Evolutionary conservation across 2,329 filamentous ascomycete species (phyloP).

Genomic region (Amylocarpus encephaloides): DNA sequence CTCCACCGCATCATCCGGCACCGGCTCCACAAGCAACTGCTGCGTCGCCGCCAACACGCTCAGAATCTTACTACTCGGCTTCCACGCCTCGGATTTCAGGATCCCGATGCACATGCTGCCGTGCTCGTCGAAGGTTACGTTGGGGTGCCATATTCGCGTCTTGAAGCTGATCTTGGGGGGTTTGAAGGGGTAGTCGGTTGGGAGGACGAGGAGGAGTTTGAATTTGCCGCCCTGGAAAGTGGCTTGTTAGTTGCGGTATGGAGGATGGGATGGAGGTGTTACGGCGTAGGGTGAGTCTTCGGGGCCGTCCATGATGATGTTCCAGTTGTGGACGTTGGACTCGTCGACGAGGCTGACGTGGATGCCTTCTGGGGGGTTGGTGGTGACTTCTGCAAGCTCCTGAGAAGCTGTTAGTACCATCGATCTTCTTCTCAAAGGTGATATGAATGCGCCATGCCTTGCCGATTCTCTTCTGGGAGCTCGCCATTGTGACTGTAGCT

Average conservation of each 20-base stretch:
- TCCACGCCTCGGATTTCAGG: conserved; percentile 65
- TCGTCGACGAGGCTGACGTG: conserved; percentile 53
- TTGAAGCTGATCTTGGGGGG: conserved; percentile 62
- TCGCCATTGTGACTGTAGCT: conserved; percentile 18
- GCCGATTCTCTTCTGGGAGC: conserved; percentile 26
- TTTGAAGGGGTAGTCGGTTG: conserved; percentile 70
- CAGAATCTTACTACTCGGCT: conserved; percentile 62
- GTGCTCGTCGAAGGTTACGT: conserved; percentile 67
- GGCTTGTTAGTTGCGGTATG: background rate
- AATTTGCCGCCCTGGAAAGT: conserved; percentile 52
- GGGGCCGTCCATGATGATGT: conserved; percentile 60
- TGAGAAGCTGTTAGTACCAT: conserved; percentile 28
- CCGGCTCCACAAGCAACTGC: conserved; percentile 58
- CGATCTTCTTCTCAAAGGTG: background rate
- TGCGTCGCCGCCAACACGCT: conserved; percentile 60
- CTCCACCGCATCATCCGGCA: conserved; percentile 67
- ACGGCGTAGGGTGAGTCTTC: conserved; percentile 59
- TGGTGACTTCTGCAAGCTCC: conserved; percentile 55
- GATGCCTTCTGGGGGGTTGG: conserved; percentile 50
- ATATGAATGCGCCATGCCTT: conserved; percentile 15
- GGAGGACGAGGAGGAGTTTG: conserved; percentile 57
- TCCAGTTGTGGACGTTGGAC: conserved; percentile 61
- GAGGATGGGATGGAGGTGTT: conserved; percentile 26
- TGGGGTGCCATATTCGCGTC: conserved; percentile 72
- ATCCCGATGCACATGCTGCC: conserved; percentile 70